phyloP scores from a whole-genome alignment of 2,329 filamentous ascomycete species.

The Cercospora janseana region DNA sequence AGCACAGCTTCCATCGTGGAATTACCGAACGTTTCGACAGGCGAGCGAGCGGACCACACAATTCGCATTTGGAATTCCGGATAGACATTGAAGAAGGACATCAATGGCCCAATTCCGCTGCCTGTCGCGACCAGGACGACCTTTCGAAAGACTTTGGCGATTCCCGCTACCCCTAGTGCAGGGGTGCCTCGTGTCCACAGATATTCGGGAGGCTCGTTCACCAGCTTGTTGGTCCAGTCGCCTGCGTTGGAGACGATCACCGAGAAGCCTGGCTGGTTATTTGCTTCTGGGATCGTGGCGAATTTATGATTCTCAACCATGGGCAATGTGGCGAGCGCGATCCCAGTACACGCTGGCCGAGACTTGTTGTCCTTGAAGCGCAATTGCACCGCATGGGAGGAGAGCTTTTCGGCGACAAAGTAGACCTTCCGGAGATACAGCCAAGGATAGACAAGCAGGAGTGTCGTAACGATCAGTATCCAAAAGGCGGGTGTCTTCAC shows the following conservation, averaged over 20 bases:
- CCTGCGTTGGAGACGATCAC: conserved; percentile 70
- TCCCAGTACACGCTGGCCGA: conserved; percentile 44
- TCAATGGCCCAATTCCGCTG: conserved; percentile 68
- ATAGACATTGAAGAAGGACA: conserved; percentile 58
- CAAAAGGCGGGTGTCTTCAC: conserved; percentile 59
- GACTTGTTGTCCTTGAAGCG: conserved; percentile 65
- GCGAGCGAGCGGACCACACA: conserved; percentile 66
- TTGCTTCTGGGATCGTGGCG: conserved; percentile 65
- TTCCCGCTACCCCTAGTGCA: conserved; percentile 64
- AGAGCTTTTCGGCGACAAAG: conserved; percentile 66
- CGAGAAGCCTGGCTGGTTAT: conserved; percentile 57
- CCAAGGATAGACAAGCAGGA: conserved; percentile 71
- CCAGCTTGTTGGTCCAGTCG: conserved; percentile 68
- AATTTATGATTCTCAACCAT: conserved; percentile 70
- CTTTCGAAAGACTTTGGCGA: conserved; percentile 64
- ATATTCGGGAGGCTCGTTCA: conserved; percentile 58
- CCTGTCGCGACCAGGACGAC: conserved; percentile 69
- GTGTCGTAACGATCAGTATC: conserved; percentile 64
- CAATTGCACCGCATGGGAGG: conserved; percentile 68
- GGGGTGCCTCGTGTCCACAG: conserved; percentile 69
- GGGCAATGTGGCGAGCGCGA: conserved; percentile 28
- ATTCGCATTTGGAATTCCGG: conserved; percentile 55
- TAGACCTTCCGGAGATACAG: conserved; percentile 65
- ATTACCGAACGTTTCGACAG: conserved; percentile 61
- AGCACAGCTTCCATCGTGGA: conserved; percentile 57